Base-by-base conservation (phyloP, 2,329 filamentous ascomycete species). In the Nemania sp. region DNA sequence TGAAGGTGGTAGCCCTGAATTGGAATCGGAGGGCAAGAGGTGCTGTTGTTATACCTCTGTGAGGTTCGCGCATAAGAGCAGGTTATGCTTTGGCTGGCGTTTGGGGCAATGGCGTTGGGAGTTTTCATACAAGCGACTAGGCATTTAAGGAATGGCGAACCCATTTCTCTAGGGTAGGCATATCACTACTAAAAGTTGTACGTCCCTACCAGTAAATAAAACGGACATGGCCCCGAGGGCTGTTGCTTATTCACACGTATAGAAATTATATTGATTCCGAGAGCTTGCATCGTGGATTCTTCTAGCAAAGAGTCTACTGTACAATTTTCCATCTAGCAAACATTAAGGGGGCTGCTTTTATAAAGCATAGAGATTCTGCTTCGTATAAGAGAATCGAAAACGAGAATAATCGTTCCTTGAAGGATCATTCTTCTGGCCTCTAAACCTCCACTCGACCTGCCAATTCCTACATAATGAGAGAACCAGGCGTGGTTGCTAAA, bases 71-170 rank as follows among this genome's bases (percentile, higher is more conserved):
- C 20, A 35, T 53, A 26, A 41, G 51, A 43, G 38, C 27, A 24
- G 47, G 5, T 62, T n/a, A 11, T 62, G 29, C 35, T 62, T 61
- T 18, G 35, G 43, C 43, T 45, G 67, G 64, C 67, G 64, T 69
- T 67, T 8, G 27, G 51, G 61, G 60, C 32, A 62, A 53, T 38
- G 66, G 68, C 59, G 62, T 66, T 64, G 13, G 62, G 58, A 41
- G 59, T 69, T 61, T 41, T 26, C 47, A 43, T 64, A 24, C 51
- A 43, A 56, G 62, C 24, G 54, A 61, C 27, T 53, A 59, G 53
- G 38, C 56, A 59, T 58, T 45, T 18, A 15, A 18, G 52, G 27
- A 52, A 61, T 41, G 18, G 56, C 41, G 20, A 35, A 47, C 56
- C 13, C 26, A 26, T 18, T 11, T 54, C 24, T 56, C 3, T 7